Base-by-base conservation (phyloP, 2,329 filamentous ascomycete species). In the Sporothrix protearum region DNA sequence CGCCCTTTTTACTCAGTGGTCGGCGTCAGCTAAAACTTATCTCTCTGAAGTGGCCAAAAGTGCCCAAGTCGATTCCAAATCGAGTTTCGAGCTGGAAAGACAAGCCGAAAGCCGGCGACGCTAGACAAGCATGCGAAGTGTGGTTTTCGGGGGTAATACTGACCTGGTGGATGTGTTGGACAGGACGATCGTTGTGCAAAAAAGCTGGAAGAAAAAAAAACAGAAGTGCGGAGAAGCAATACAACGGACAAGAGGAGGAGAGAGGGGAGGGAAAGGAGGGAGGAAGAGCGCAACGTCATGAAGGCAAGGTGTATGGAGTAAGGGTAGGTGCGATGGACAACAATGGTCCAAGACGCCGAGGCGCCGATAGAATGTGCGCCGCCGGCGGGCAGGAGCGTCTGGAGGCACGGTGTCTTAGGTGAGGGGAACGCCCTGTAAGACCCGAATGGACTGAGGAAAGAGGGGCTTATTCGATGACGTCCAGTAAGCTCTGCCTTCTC, bases 381-480 rank as follows among this genome's bases (percentile, higher is more conserved):
- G 59, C 14, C 59, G 36, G 59, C 33, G 59, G 28, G 47, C 42
- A 67, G 25, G 63, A 51, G 42, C 57, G 57, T n/a, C 57, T 61
- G 33, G 57, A 22, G 57, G 19, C 30, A 42, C 16, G 10, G n/a
- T n/a, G 57, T 16, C 16, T 19, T 9, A 63, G 57, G 57, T 19
- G 57, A 19, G 57, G 57, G 33, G 16, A 61, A n/a, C 53, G 53
- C 55, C 55, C 28, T 59, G 55, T 39, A 30, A 59, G 55, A 59
- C 8, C 55, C 30, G 28, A 36, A 39, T 55, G 28, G 33, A 28
- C 14, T 51, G 28, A 33, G 39, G 49, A 71, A 57, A 47, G 69
- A 67, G 69, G 69, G 69, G 69, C 61, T 42, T 14, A n/a, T 25
- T 66, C 57, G 36, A 71, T 71, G 69, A 71, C 69, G 69, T 71